These are phyloP conservation scores for Cladosporium oxysporum DNA, from an alignment of 2,329 filamentous ascomycete species.

Conservation along the genomic window DNA sequence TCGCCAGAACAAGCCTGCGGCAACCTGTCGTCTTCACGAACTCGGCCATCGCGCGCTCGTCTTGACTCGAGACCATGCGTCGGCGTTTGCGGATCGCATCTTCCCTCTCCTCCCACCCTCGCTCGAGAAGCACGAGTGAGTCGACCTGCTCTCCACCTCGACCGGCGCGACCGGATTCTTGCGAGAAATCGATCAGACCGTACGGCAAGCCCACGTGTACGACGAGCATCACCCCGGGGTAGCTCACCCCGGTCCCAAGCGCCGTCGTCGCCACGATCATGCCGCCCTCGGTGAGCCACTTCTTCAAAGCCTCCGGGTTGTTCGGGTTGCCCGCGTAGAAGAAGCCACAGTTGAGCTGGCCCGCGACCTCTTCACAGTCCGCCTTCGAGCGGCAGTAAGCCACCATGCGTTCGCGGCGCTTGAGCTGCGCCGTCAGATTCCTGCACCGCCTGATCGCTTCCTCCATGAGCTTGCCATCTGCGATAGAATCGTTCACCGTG, in stretches of 20 bases:
- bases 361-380: conserved; percentile 22
- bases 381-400: conserved; percentile 26
- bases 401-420: conserved; percentile 11
- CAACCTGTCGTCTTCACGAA: conserved; percentile 2
- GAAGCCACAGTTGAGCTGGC: conserved; percentile 19
- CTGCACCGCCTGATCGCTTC: no score
- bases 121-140: conserved; percentile 21
- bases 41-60: not conserved
- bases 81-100: conserved; percentile 3
- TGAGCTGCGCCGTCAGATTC: no score
- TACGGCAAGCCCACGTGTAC: conserved; percentile 22
- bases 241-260: no score
- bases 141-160: conserved; percentile 20
- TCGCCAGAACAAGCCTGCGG: not conserved
- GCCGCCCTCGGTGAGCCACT: conserved; percentile 9
- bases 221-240: no score
- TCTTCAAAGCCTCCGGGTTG: conserved; percentile 20
- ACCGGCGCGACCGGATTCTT: conserved; percentile 23
- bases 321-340: conserved; percentile 23
- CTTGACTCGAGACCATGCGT: no score
- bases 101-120: not conserved
- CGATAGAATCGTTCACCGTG: no score
- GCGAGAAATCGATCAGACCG: conserved; percentile 25
- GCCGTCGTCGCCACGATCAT: conserved; percentile 29
- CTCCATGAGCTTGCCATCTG: no score